Percentiles rank a stretch among this genome's conserved stretches.
Conservation (phyloP, 768 basidiomycete species). For the Panaeolus cyanescens region DNA sequence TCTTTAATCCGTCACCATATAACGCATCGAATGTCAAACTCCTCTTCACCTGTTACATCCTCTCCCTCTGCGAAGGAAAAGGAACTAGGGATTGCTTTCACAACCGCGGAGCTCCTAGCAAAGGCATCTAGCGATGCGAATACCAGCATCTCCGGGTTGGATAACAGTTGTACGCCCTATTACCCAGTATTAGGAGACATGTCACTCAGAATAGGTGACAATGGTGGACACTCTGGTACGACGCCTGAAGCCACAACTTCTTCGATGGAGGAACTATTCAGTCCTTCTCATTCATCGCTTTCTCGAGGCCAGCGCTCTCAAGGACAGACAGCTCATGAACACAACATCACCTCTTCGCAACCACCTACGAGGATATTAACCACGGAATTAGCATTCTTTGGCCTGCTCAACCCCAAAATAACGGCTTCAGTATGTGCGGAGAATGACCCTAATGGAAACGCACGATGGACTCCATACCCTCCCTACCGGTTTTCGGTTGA, state of each 20-base stretch:
- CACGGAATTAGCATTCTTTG: conserved; percentile 64
- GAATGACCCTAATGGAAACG: conserved; percentile 45
- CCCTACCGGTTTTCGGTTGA: conserved; percentile 88
- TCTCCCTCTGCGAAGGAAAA: conserved; percentile 49
- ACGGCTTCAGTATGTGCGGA: conserved; percentile 42
- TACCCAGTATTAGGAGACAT: conserved; percentile 71
- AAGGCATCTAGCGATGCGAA: conserved; percentile 18
- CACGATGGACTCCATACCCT: conserved; percentile 67
- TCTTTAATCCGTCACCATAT: conserved; percentile 66
- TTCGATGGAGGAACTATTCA: conserved; percentile 76
- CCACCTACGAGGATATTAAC: conserved; percentile 17
- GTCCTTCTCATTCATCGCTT: conserved; percentile 32
- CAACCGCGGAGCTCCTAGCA: conserved; percentile 52
- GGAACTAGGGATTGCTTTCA: conserved; percentile 66
- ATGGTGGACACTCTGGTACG: conserved; percentile 47
- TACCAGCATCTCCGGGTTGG: conserved; percentile 18
- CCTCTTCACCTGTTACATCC: conserved; percentile 25
- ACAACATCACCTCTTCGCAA: not conserved
- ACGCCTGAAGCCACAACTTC: conserved; percentile 28
- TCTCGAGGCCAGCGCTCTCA: conserved; percentile 20
- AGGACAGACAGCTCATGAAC: conserved; percentile 8
- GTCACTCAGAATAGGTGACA: conserved; percentile 77
- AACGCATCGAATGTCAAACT: conserved; percentile 42
- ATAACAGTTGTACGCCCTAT: conserved; percentile 37
- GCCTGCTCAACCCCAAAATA: conserved; percentile 50